phyloP scores from a whole-genome alignment of 73 alveolate species.

The Tetrahymena thermophila region DNA sequence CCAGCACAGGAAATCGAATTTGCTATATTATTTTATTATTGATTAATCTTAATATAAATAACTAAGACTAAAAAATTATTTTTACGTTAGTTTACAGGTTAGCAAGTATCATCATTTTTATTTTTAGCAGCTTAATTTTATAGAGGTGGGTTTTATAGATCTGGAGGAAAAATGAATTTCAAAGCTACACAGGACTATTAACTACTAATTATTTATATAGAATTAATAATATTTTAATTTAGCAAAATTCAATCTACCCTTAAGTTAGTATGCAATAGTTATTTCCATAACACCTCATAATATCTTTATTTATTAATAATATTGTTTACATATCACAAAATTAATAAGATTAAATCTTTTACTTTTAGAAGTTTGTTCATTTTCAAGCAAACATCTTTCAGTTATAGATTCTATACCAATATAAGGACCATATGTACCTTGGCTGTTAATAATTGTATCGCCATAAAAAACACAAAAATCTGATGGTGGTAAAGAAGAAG shows the following conservation, averaged over 20 bases:
- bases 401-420: not conserved
- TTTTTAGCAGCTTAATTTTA: not conserved
- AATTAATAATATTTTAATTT: too few species aligned
- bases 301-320: not conserved
- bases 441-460: not conserved
- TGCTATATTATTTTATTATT: not conserved
- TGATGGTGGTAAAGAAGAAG: not conserved
- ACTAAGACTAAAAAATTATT: too few species aligned
- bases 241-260: not conserved
- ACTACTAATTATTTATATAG: not conserved
- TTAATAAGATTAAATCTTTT: too few species aligned
- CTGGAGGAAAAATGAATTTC: not conserved
- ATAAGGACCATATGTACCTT: not conserved
- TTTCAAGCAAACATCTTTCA: not conserved
- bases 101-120: not conserved
- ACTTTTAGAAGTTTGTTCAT: not conserved
- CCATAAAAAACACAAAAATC: not conserved
- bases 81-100: not conserved
- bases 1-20: not conserved
- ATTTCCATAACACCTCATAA: not conserved
- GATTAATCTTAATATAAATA: too few species aligned
- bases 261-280: not conserved
- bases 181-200: not conserved
- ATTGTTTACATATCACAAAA: too few species aligned
- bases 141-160: not conserved